Evolutionary conservation across 805 yeast genomes (phyloP).

Genomic region (Lipomyces anomalus): DNA sequence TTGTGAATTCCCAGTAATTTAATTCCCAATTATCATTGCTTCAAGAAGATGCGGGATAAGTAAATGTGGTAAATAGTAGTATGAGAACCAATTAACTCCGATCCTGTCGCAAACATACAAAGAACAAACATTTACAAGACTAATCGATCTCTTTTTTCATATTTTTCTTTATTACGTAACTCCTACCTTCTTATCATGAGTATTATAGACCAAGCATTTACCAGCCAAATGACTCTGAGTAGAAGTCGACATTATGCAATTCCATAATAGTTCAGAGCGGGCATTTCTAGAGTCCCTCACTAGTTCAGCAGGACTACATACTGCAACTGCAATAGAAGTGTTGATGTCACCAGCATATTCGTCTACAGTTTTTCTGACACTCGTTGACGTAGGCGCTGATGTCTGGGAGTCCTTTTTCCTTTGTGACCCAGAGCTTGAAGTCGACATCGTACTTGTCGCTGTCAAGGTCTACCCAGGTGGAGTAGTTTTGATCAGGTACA

Average conservation of each 20-base stretch:
- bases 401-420: conserved; percentile 31
- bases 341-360: conserved; percentile 19
- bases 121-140: too few species aligned
- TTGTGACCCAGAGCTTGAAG: conserved; percentile 30
- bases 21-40: too few species aligned
- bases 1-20: too few species aligned
- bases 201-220: too few species aligned
- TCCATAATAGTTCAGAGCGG: conserved; percentile 25
- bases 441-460: conserved; percentile 21
- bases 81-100: too few species aligned
- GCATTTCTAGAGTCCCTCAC: conserved; percentile 28
- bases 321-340: conserved; percentile 25
- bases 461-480: conserved; percentile 28
- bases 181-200: too few species aligned
- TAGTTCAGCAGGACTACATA: conserved; percentile 31
- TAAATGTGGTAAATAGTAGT: too few species aligned
- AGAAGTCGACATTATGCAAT: conserved; percentile 27
- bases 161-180: too few species aligned
- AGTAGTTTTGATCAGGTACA: conserved; percentile 27
- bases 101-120: too few species aligned
- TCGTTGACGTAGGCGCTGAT: conserved; percentile 21
- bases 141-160: too few species aligned
- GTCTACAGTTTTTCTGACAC: conserved; percentile 15
- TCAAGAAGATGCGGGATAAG: too few species aligned
- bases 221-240: conserved; percentile 34